These are phyloP conservation scores for Hapsidospora chrysogenum DNA, from an alignment of 495 filamentous ascomycete genomes.

Conservation along the genomic window DNA sequence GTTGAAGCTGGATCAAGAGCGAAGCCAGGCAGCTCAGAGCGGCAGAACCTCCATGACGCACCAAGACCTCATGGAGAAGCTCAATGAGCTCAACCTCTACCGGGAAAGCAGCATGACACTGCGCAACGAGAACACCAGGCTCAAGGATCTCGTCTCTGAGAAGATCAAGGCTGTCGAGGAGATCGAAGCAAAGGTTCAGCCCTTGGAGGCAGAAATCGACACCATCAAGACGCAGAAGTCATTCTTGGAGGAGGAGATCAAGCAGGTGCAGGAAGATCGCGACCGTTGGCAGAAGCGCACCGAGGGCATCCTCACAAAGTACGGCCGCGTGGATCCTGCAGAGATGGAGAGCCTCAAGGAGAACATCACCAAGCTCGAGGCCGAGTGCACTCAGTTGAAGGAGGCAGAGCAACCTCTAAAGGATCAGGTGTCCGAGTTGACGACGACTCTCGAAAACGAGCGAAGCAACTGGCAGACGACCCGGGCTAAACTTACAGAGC, in stretches of 20 bases:
- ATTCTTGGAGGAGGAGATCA: constrained; percentile 71
- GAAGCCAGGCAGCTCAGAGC: constrained; percentile 55
- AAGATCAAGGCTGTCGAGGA: constrained; percentile 59
- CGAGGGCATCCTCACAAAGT: constrained; percentile 87
- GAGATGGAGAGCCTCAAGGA: constrained; percentile 77
- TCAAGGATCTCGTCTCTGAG: constrained; percentile 53
- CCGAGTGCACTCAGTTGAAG: constrained; percentile 53
- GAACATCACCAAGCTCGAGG: constrained; percentile 38
- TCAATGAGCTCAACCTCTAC: constrained; percentile 88
- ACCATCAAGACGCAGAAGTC: constrained; percentile 67
- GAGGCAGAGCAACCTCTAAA: constrained; percentile 41
- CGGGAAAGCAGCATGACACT: constrained; percentile 84
- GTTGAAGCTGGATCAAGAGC: constrained; percentile 76
- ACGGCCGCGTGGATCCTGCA: constrained; percentile 84
- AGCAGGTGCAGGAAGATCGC: constrained; percentile 67
- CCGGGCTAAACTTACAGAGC: constrained; percentile 22
- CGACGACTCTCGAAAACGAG: constrained; percentile 24
- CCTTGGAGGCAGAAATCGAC: constrained; percentile 56
- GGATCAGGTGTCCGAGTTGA: constrained; percentile 29
- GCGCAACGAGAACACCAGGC: constrained; percentile 67
- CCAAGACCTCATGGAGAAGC: constrained; percentile 77
- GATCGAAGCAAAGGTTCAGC: constrained; percentile 59
- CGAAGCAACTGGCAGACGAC: constrained; percentile 23
- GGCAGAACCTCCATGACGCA: constrained; percentile 54
- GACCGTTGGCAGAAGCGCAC: constrained; percentile 87